Evolutionary conservation across 139 green algal genomes (phyloP).

Genomic region (Spirogloea muscicola): DNA sequence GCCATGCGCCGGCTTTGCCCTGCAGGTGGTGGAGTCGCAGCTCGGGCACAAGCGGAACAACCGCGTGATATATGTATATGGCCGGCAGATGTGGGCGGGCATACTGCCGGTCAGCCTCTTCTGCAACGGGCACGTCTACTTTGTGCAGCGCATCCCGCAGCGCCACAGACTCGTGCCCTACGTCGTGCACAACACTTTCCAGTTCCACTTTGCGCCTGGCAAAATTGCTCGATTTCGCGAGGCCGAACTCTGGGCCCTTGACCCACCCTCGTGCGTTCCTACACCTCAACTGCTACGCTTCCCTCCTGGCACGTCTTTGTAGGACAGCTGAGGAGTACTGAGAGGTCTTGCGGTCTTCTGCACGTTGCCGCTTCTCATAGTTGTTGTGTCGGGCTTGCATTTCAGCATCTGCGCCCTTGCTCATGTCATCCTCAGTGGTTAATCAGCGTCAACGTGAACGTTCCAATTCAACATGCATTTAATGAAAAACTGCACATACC

Average conservation of each 20-base stretch:
- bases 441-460: too few species aligned
- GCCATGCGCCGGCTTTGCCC: not conserved
- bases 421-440: too few species aligned
- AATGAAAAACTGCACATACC: too few species aligned
- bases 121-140: conserved; percentile 31
- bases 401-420: too few species aligned
- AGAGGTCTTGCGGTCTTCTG: too few species aligned
- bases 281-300: too few species aligned
- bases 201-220: conserved; percentile 25
- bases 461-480: too few species aligned
- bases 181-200: conserved; percentile 42
- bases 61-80: conserved; percentile 3
- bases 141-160: conserved; percentile 29
- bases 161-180: conserved; percentile 21
- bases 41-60: not conserved
- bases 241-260: conserved; percentile 14
- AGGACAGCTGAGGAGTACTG: too few species aligned
- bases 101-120: conserved; percentile 22
- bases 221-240: conserved; percentile 37
- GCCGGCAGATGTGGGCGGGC: not conserved
- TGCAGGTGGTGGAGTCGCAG: not conserved
- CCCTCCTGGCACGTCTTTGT: too few species aligned
- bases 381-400: too few species aligned
- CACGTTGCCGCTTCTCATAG: too few species aligned
- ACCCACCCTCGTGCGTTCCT: conserved; percentile 18